Evolutionary conservation across 2,329 filamentous ascomycete genomes (phyloP).

Genomic region (Aspergillus novoparasiticus): DNA sequence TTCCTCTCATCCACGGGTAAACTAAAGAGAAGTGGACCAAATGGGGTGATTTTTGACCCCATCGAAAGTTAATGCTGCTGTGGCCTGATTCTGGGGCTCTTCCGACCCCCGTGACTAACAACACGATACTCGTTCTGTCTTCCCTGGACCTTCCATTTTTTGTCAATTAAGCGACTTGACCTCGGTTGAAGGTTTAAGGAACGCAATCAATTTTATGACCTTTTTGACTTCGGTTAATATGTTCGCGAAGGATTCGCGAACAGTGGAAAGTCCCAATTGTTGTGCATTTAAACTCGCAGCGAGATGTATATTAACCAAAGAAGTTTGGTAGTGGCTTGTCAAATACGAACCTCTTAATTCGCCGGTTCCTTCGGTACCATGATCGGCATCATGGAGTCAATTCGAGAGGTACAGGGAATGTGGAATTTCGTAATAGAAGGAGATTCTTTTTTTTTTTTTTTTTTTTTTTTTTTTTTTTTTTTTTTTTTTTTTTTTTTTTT

Average conservation of each 20-base stretch:
- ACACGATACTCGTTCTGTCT: neutral
- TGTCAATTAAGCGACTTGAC: neutral
- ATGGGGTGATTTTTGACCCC: constrained; percentile 6
- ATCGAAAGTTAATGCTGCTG: constrained; percentile 1
- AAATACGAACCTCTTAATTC: neutral
- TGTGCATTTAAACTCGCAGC: neutral
- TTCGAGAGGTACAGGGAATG: neutral
- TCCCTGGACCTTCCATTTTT: neutral
- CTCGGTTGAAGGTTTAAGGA: neutral
- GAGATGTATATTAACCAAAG: neutral
- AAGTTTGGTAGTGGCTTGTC: neutral
- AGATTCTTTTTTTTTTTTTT: too few species aligned
- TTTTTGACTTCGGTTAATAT: neutral
- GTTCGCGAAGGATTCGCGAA: neutral
- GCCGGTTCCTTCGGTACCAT: neutral
- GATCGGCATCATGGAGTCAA: neutral
- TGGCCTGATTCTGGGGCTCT: constrained; percentile 10
- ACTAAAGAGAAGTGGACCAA: neutral
- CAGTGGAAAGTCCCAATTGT: neutral
- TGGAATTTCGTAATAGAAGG: neutral
- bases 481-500: too few species aligned
- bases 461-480: neutral
- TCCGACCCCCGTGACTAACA: neutral
- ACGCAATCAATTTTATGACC: neutral
- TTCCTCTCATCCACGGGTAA: neutral